Percentiles rank a stretch among this genome's conserved stretches.
Evolutionary conservation across 768 basidiomycete genomes (phyloP).

Genomic region (Brasilioporus rufonigricans): DNA sequence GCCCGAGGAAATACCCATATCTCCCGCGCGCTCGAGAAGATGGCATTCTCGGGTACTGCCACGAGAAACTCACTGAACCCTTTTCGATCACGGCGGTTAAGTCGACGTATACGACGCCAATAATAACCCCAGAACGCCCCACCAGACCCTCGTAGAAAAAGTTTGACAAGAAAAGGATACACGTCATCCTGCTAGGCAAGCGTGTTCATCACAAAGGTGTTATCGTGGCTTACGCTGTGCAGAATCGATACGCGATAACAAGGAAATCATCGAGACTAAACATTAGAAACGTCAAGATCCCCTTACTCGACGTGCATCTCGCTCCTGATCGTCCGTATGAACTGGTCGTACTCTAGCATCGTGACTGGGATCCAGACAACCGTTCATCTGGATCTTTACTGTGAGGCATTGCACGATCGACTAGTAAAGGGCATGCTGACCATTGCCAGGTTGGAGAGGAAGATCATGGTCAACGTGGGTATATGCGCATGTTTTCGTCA

Average conservation of each 20-base stretch:
- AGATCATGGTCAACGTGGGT: slow-evolving; percentile 89
- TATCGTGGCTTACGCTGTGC: slow-evolving; percentile 9
- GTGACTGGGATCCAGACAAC: slow-evolving; percentile 90
- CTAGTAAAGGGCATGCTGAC: slow-evolving; percentile 7
- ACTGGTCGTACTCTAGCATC: slow-evolving; percentile 60
- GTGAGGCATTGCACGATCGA: slow-evolving; percentile 37
- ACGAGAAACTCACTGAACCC: slow-evolving; percentile 90
- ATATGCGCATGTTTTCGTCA: not conserved
- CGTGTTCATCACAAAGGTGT: not conserved
- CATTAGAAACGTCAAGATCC: slow-evolving; percentile 95
- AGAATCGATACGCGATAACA: slow-evolving; percentile 92
- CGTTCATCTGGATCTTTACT: slow-evolving; percentile 93
- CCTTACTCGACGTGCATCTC: slow-evolving; percentile 86
- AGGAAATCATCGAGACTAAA: slow-evolving; percentile 92
- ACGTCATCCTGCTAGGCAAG: slow-evolving; percentile 90
- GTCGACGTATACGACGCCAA: slow-evolving; percentile 99
- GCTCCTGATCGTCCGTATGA: not conserved
- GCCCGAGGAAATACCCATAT: slow-evolving; percentile 97
- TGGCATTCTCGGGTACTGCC: slow-evolving; percentile 75
- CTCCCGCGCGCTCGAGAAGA: slow-evolving; percentile 84
- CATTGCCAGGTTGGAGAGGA: slow-evolving; percentile 81
- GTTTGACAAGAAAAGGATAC: slow-evolving; percentile 83
- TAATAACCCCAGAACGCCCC: slow-evolving; percentile 69
- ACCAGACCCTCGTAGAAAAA: slow-evolving; percentile 77
- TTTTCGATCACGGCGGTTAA: slow-evolving; percentile 84